phyloP scores from a whole-genome alignment of 805 yeast genomes.

The Debaryomyces prosopidis region DNA sequence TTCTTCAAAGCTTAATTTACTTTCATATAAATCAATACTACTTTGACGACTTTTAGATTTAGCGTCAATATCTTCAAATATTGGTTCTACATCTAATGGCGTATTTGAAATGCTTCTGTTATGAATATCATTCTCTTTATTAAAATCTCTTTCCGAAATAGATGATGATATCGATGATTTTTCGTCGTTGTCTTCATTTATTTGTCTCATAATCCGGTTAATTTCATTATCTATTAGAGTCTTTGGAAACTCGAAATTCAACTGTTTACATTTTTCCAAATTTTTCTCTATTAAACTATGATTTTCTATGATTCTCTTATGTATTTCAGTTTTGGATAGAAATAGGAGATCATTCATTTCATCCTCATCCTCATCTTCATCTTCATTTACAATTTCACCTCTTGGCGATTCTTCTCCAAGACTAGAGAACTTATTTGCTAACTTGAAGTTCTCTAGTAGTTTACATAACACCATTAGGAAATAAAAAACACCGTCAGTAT shows the following conservation, averaged over 20 bases:
- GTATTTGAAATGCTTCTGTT: neutral
- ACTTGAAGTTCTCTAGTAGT: conserved; percentile 21
- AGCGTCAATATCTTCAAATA: neutral
- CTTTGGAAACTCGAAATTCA: conserved; percentile 26
- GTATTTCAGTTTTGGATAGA: conserved; percentile 6
- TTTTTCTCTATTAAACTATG: conserved; percentile 12
- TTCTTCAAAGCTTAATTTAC: neutral
- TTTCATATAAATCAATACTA: neutral
- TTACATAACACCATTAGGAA: conserved; percentile 35
- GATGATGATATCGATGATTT: neutral
- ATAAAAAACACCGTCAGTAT: conserved; percentile 39
- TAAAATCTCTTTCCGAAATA: conserved; percentile 1
- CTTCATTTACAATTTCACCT: conserved; percentile 1
- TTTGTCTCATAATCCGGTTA: conserved; percentile 5
- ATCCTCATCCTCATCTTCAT: conserved; percentile 6
- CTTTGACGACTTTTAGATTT: neutral
- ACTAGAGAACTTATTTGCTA: conserved; percentile 11
- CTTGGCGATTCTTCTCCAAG: conserved; percentile 1
- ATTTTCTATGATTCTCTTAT: conserved; percentile 8
- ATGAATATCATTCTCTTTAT: neutral
- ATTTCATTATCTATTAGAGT: conserved; percentile 14
- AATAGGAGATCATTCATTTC: neutral
- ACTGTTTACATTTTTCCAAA: conserved; percentile 21
- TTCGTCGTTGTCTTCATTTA: neutral
- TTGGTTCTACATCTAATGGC: conserved; percentile 1